Conservation (phyloP, 2,329 filamentous ascomycete species). For the Arthrocladium fulminans region DNA sequence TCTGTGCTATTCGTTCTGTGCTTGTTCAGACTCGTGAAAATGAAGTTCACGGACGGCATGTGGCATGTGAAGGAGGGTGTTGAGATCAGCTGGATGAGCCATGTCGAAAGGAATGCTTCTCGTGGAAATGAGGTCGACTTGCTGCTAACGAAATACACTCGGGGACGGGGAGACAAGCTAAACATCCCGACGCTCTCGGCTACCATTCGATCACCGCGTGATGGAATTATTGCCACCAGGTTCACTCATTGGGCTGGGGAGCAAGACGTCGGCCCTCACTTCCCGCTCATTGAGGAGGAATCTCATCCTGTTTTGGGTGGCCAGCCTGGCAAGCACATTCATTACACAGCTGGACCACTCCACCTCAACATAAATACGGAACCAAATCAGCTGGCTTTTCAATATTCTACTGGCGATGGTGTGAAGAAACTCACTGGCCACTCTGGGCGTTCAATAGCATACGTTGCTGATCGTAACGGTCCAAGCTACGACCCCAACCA, state of each 20-base stretch:
- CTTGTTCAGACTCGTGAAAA: conserved; percentile 18
- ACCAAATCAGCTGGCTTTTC: conserved; percentile 29
- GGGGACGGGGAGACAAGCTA: conserved; percentile 32
- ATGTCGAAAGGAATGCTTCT: conserved; percentile 28
- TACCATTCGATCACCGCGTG: conserved; percentile 29
- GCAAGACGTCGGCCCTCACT: conserved; percentile 31
- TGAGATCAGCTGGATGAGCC: conserved; percentile 35
- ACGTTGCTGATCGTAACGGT: conserved; percentile 29
- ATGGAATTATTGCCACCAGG: conserved; percentile 33
- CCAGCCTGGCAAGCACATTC: conserved; percentile 23
- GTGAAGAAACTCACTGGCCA: conserved; percentile 30
- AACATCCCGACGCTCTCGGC: conserved; percentile 31
- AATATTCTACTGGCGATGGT: conserved; percentile 11
- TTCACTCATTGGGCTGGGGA: conserved; percentile 32
- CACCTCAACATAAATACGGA: conserved; percentile 28
- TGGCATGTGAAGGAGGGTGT: conserved; percentile 28
- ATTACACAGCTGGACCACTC: conserved; percentile 28
- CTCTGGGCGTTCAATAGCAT: conserved; percentile 33
- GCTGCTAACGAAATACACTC: conserved; percentile 31
- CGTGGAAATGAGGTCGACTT: conserved; percentile 28
- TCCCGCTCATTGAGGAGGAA: conserved; percentile 24
- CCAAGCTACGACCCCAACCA: conserved; percentile 27
- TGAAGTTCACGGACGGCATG: conserved; percentile 38
- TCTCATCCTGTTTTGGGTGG: conserved; percentile 26
- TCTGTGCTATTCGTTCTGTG: background rate